A percentile compares a stretch with the other conserved stretches of the same genome.
Conservation (phyloP, 202 grass and related monocot genomes). For the Carex arenaria region DNA sequence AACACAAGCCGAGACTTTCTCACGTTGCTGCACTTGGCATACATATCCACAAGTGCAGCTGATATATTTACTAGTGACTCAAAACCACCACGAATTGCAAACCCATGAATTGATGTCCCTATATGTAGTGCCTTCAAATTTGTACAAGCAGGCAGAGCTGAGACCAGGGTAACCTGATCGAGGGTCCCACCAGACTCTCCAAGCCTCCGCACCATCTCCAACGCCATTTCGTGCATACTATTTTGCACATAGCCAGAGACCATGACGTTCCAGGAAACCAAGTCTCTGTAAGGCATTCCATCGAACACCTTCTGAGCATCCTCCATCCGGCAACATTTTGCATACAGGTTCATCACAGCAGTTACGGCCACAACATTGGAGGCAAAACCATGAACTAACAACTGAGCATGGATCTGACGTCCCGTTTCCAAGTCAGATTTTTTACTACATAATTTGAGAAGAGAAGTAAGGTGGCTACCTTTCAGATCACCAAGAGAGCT, state of each 20-base stretch:
- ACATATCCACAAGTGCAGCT: conserved; percentile 61
- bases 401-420: conserved; percentile 58
- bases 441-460: conserved; percentile 60
- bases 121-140: conserved; percentile 10
- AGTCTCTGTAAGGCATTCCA: conserved; percentile 50
- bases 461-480: conserved; percentile 38
- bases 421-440: conserved; percentile 42
- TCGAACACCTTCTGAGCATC: conserved; percentile 74
- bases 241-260: conserved; percentile 54
- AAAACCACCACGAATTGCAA: conserved; percentile 32
- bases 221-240: conserved; percentile 22
- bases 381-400: conserved; percentile 35
- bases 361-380: conserved; percentile 51
- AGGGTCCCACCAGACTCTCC: conserved; percentile 36
- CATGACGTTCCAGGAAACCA: conserved; percentile 73
- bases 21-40: conserved; percentile 50
- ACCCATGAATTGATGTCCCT: conserved; percentile 50
- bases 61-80: conserved; percentile 57
- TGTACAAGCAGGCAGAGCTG: conserved; percentile 49
- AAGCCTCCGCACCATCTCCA: conserved; percentile 47
- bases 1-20: conserved; percentile 35
- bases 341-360: conserved; percentile 60
- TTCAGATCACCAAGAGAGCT: background rate
- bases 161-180: conserved; percentile 56
- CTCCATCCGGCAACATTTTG: conserved; percentile 44